phyloP scores from a whole-genome alignment of 2,329 filamentous ascomycete genomes.

The Xylaria arbuscula region DNA sequence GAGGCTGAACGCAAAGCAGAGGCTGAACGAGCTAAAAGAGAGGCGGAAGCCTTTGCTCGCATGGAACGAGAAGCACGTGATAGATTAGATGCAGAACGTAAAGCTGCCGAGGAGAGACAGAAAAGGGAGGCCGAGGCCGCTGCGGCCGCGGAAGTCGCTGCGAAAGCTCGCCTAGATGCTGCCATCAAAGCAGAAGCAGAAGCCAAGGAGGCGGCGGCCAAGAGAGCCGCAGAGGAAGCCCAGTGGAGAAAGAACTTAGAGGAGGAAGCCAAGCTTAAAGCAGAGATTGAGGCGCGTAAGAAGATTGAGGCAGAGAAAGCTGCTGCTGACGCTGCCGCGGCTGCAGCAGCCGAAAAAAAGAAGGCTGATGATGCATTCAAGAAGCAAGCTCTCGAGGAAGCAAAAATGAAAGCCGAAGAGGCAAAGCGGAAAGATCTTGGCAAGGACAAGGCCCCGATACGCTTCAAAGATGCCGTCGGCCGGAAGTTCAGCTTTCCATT shows the following conservation, averaged over 20 bases:
- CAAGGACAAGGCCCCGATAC: slow-evolving; percentile 78
- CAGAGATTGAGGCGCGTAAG: slow-evolving; percentile 55
- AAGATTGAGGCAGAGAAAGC: slow-evolving; percentile 55
- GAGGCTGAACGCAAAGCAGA: slow-evolving; percentile 52
- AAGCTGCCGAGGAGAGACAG: slow-evolving; percentile 57
- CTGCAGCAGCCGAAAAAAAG: slow-evolving; percentile 63
- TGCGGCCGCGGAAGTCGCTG: slow-evolving; percentile 62
- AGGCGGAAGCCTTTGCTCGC: slow-evolving; percentile 47
- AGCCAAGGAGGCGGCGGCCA: slow-evolving; percentile 45
- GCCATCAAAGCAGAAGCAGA: slow-evolving; percentile 50
- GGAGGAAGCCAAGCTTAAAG: slow-evolving; percentile 53
- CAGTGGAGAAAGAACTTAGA: slow-evolving; percentile 45
- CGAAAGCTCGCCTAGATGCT: slow-evolving; percentile 54
- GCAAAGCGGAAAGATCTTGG: slow-evolving; percentile 59
- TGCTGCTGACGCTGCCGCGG: slow-evolving; percentile 53
- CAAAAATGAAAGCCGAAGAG: slow-evolving; percentile 59
- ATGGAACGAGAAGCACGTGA: slow-evolving; percentile 52
- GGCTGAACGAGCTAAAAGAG: slow-evolving; percentile 50
- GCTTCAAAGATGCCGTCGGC: slow-evolving; percentile 91
- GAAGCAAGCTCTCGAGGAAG: slow-evolving; percentile 60
- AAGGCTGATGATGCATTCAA: slow-evolving; percentile 68
- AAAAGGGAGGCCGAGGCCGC: slow-evolving; percentile 60
- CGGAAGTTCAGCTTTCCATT: slow-evolving; percentile 94
- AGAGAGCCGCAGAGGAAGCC: slow-evolving; percentile 46
- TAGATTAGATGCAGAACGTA: slow-evolving; percentile 50